A percentile compares a stretch with the other conserved stretches of the same genome.
These are phyloP conservation scores for Dictyostelium firmibasis DNA, from an alignment of 78 protist species.

Conservation along the genomic window DNA sequence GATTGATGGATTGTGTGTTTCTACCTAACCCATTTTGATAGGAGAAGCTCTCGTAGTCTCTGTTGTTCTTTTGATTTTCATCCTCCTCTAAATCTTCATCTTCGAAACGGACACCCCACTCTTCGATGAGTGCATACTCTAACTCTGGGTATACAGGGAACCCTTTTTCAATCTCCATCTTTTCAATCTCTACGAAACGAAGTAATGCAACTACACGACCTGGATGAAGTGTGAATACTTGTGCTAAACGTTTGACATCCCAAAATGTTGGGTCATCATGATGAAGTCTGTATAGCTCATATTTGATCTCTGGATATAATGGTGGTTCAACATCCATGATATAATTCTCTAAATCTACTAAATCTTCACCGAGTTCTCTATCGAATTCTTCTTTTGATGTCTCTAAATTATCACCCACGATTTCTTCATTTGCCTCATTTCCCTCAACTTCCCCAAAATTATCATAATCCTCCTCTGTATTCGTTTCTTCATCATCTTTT, in stretches of 20 bases:
- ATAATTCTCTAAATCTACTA: background rate
- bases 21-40: background rate
- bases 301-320: background rate
- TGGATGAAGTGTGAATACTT: conserved; percentile 37
- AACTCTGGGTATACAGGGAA: background rate
- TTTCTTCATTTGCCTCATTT: background rate
- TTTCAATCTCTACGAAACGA: conserved; percentile 45
- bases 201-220: conserved; percentile 52
- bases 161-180: conserved; percentile 17
- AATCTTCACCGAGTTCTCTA: background rate
- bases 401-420: background rate
- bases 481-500: background rate
- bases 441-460: background rate
- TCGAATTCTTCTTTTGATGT: background rate
- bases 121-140: background rate
- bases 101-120: conserved; percentile 11
- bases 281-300: background rate
- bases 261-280: conserved; percentile 37
- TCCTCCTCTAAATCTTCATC: conserved; percentile 12
- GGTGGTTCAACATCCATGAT: background rate
- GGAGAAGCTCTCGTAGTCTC: background rate
- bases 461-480: background rate
- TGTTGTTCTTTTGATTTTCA: background rate
- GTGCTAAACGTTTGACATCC: conserved; percentile 22
- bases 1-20: background rate